These are phyloP conservation scores for Penicillium aurantiogriseum DNA, from an alignment of 2,329 filamentous ascomycete species.

Conservation along the genomic window DNA sequence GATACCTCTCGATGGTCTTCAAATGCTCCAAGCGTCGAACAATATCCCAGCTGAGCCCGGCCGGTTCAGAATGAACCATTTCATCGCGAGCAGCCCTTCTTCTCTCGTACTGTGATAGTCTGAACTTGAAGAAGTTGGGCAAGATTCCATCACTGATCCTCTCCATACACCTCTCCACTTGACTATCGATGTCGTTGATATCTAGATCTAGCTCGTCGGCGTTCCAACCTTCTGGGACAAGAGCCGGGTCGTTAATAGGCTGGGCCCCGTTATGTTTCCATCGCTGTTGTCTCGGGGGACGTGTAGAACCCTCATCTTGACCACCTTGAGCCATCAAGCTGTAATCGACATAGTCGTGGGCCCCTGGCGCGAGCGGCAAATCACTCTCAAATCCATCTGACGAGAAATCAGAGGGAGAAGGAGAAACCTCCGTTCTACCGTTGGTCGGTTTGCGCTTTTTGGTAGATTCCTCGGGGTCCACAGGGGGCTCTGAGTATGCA, in stretches of 20 bases:
- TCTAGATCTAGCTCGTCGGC: neutral
- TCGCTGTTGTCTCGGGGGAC: neutral
- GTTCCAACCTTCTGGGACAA: neutral
- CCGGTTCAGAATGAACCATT: neutral
- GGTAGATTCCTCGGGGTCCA: neutral
- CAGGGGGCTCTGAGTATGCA: neutral
- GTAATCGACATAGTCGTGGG: neutral
- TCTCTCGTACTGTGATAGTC: neutral
- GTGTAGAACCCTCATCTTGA: neutral
- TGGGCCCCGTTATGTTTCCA: neutral
- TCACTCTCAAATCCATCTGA: neutral
- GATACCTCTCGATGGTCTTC: neutral
- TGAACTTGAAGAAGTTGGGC: neutral
- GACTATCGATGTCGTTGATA: neutral
- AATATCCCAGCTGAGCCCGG: neutral
- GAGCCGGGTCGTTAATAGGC: neutral
- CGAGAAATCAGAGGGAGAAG: neutral
- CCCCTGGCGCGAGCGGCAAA: neutral
- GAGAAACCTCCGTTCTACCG: neutral
- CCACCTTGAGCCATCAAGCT: neutral
- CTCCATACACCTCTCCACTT: neutral
- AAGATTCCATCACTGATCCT: slow-evolving; percentile 2
- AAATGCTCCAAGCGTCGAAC: neutral
- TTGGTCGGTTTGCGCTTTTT: neutral
- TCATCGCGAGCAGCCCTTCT: neutral